Evolutionary conservation across 1,139 yeast species (phyloP).

Genomic region (Lodderomyces elongisporus): DNA sequence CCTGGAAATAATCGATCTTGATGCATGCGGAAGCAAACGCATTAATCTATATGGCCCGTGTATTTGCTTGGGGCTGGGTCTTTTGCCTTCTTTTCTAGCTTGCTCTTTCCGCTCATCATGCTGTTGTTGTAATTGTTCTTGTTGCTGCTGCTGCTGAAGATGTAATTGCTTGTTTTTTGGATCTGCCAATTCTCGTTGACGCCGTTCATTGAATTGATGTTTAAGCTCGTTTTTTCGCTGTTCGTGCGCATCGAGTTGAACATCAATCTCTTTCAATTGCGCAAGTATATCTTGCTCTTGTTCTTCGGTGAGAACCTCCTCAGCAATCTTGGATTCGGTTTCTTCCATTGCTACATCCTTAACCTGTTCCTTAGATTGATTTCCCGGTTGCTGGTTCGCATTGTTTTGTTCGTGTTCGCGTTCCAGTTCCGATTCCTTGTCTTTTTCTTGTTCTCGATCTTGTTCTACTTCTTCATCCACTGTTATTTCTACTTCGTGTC

Average conservation of each 20-base stretch:
- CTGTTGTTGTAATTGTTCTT: conserved; percentile 14
- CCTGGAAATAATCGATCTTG: conserved; percentile 69
- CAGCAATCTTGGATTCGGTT: conserved; percentile 1
- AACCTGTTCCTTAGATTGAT: conserved; percentile 4
- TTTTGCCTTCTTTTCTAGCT: conserved; percentile 18
- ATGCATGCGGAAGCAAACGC: conserved; percentile 80
- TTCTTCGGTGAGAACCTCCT: conserved; percentile 31
- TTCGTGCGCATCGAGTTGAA: conserved; percentile 36
- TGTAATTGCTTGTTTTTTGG: conserved; percentile 9
- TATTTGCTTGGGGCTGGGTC: conserved; percentile 37
- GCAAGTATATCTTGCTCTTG: conserved; percentile 28
- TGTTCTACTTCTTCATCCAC: conserved; percentile 1
- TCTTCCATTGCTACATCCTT: conserved; percentile 7
- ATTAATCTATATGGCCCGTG: conserved; percentile 86
- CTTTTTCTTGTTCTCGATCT: conserved; percentile 1
- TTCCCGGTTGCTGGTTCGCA: conserved; percentile 1
- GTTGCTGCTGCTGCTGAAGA: conserved; percentile 12
- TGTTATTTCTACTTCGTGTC: not conserved
- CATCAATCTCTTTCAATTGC: conserved; percentile 36
- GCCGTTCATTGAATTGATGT: conserved; percentile 22
- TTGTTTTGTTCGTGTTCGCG: not conserved
- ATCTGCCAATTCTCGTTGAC: conserved; percentile 10
- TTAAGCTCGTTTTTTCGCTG: conserved; percentile 32
- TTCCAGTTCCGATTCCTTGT: not conserved
- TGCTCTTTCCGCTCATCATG: conserved; percentile 8